phyloP scores from a whole-genome alignment of 2,329 filamentous ascomycete genomes.

The Rasamsonia emersonii region DNA sequence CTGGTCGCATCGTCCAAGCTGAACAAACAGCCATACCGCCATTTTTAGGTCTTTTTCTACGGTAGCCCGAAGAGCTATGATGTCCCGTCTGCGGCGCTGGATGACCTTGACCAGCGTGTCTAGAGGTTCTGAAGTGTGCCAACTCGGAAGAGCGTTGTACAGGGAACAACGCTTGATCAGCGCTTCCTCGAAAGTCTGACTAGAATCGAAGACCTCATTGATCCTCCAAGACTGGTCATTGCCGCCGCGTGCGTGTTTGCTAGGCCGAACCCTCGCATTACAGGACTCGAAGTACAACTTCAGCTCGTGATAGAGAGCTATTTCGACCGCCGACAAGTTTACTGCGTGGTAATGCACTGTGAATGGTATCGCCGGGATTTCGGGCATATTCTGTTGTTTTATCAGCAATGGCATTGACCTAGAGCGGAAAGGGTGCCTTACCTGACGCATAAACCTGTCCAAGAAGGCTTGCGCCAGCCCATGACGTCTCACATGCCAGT shows the following conservation, averaged over 20 bases:
- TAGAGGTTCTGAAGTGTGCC: conserved; percentile 18
- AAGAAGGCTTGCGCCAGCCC: conserved; percentile 48
- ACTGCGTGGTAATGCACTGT: conserved; percentile 38
- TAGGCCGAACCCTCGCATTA: conserved; percentile 35
- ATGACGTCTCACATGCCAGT: conserved; percentile 46
- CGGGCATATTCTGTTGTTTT: conserved; percentile 28
- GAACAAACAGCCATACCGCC: conserved; percentile 22
- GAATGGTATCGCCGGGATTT: conserved; percentile 38
- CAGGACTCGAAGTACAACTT: conserved; percentile 45
- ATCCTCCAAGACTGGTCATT: conserved; percentile 31
- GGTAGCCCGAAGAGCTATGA: conserved; percentile 14
- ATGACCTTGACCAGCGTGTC: conserved; percentile 26
- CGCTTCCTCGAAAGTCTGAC: conserved; percentile 43
- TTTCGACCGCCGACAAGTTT: conserved; percentile 39
- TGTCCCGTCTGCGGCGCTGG: conserved; percentile 15
- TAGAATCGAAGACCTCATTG: conserved; percentile 38
- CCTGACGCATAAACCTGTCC: conserved; percentile 41
- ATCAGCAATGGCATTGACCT: conserved; percentile 4
- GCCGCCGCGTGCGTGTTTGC: conserved; percentile 15
- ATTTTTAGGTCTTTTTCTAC: conserved; percentile 17
- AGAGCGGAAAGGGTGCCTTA: conserved; percentile 12
- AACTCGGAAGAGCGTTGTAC: conserved; percentile 22
- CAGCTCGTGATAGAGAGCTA: conserved; percentile 47
- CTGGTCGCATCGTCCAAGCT: conserved; percentile 13
- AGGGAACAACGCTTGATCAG: conserved; percentile 41